Base-by-base conservation (phyloP, 1,139 yeast species). In the Hansenula sp. region DNA sequence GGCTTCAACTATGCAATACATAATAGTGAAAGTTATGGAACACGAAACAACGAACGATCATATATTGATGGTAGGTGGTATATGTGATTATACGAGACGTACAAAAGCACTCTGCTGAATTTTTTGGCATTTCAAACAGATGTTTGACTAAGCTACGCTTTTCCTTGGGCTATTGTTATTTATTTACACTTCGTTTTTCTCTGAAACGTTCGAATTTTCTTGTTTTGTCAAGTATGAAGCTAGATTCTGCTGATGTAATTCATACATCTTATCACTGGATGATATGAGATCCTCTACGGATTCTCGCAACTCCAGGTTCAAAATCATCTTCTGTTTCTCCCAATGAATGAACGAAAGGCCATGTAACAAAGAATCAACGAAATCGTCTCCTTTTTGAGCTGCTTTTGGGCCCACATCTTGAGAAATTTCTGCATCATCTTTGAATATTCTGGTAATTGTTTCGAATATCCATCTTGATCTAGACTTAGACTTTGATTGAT, bases 281-380 rank as follows among this genome's bases (percentile, higher is more conserved):
- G 32, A 40, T 33, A 53, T 15, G 2, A 47, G 55, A 9, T 41
- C 36, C 2, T 47, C 54, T n/a, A 50, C n/a, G 6, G 50, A 46
- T 12, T 44, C 38, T 21, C 44, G 31, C 32, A 54, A 33, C 32
- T 55, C 55, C 36, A 52, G 21, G 9, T 42, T 42, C 35, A 60
- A 32, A 4, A 52, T 40, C 45, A 48, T 41, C 36, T 58, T 59
- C 42, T 70, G 71, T 3, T 53, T 52, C 42, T 71, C 67, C 80
- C 84, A 79, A 15, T 67, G 61, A 13, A 67, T 45, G 76, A 79
- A 78, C 0, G 79, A 69, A 0, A 79, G 44, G 0, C 77, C 84
- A 58, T 82, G 87, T 5, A 81, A 58, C 16, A 82, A 60, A 0
- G 83, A 70, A 55, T 82, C 89, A 9, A 77, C 74, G 18, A 80